Percentiles rank a stretch among this genome's conserved stretches.
Evolutionary conservation across 129 eudicot species (phyloP).

Genomic region (Solidago caesia): DNA sequence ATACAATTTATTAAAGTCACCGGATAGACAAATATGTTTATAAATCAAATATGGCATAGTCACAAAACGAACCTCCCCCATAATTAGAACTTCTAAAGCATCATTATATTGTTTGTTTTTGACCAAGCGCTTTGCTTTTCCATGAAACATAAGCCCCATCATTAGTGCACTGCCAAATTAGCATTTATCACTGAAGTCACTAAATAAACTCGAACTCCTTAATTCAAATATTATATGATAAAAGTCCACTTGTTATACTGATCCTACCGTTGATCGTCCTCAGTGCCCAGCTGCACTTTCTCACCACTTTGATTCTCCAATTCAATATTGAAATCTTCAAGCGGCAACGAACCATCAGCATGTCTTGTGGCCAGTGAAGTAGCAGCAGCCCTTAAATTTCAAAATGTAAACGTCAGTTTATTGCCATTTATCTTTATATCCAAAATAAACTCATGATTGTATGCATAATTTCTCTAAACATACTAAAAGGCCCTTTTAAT

Average conservation of each 20-base stretch:
- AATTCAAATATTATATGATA: neutral
- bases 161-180: conserved; percentile 72
- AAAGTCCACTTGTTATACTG: neutral
- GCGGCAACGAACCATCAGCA: conserved; percentile 81
- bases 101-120: conserved; percentile 52
- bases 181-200: conserved; percentile 2
- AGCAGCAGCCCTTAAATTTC: conserved; percentile 69
- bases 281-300: conserved; percentile 76
- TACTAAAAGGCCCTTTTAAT: neutral
- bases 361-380: conserved; percentile 76
- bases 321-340: conserved; percentile 85
- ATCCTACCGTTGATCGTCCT: conserved; percentile 81
- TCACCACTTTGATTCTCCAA: conserved; percentile 93
- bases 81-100: conserved; percentile 80
- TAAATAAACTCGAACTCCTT: neutral
- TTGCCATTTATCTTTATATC: neutral
- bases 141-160: conserved; percentile 98
- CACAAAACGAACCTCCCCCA: conserved; percentile 81
- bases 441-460: neutral
- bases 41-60: neutral
- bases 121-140: conserved; percentile 67
- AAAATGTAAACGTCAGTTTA: conserved; percentile 11
- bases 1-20: neutral
- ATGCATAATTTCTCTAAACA: conserved; percentile 4
- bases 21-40: neutral